These are phyloP conservation scores for Ampelomyces quisqualis DNA, from an alignment of 2,329 filamentous ascomycete species.

Conservation along the genomic window DNA sequence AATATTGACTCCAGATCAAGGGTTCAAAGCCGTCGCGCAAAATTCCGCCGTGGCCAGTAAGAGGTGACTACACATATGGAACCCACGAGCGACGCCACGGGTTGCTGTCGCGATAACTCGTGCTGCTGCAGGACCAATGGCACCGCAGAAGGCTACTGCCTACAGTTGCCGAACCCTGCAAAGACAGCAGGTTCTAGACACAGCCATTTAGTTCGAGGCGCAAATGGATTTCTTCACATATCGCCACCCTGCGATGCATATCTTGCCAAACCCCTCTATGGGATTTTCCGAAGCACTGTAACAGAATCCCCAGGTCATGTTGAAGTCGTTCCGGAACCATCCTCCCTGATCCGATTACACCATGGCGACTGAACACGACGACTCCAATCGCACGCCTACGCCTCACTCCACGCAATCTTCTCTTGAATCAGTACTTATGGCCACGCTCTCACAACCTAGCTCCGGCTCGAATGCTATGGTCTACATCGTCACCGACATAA, in stretches of 20 bases:
- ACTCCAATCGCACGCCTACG: conserved; percentile 1
- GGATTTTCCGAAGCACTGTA: neutral
- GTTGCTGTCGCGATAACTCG: too few relatives aligned
- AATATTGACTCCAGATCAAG: too few relatives aligned
- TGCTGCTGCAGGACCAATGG: too few relatives aligned
- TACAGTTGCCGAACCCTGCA: too few relatives aligned
- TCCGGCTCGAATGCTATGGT: conserved; percentile 9
- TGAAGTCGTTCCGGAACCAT: too few relatives aligned
- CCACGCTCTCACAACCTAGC: neutral
- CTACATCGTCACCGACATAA: conserved; percentile 27
- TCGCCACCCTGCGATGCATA: neutral
- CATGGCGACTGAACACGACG: neutral
- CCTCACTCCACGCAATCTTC: neutral
- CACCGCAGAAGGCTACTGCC: conserved; percentile 1
- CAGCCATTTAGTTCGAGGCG: neutral
- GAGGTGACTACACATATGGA: neutral
- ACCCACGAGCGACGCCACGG: too few relatives aligned
- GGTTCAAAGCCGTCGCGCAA: neutral
- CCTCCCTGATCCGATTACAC: too few relatives aligned
- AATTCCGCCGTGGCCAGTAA: neutral
- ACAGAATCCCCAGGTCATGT: too few relatives aligned
- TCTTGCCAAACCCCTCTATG: neutral
- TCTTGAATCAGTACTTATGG: neutral
- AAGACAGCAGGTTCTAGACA: neutral
- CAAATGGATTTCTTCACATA: neutral